Conservation (phyloP, 1,284 basidiomycete genomes). For the Rhodotorula sp. region DNA sequence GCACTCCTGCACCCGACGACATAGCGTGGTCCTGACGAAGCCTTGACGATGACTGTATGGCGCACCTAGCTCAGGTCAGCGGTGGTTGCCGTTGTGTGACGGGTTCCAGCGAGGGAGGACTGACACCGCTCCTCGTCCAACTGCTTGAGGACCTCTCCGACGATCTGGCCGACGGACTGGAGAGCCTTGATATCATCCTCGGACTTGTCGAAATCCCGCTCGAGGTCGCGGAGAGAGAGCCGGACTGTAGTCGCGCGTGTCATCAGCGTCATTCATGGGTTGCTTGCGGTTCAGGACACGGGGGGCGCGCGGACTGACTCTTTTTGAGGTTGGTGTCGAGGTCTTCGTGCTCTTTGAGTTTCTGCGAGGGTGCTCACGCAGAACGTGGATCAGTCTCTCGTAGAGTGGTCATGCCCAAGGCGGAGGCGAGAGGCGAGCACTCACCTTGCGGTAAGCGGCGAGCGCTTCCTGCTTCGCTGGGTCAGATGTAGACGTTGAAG, state of each 20-base stretch:
- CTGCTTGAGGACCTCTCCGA: slow-evolving; percentile 98
- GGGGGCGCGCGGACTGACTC: slow-evolving; percentile 57
- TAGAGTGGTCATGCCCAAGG: not conserved
- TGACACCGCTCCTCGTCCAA: slow-evolving; percentile 95
- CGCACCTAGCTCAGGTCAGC: not conserved
- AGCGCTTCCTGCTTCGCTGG: slow-evolving; percentile 51
- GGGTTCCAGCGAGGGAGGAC: slow-evolving; percentile 47
- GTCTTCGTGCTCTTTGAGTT: slow-evolving; percentile 83
- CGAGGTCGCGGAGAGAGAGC: slow-evolving; percentile 67
- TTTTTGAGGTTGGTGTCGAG: slow-evolving; percentile 82
- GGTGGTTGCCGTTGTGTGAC: too few species aligned
- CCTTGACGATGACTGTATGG: slow-evolving; percentile 90
- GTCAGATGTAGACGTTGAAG: slow-evolving; percentile 13
- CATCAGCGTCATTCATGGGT: slow-evolving; percentile 11
- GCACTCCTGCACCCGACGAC: slow-evolving; percentile 98
- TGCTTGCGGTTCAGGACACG: too few species aligned
- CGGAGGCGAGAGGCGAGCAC: not conserved
- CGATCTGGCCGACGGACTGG: slow-evolving; percentile 98
- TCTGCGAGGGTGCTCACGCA: slow-evolving; percentile 55
- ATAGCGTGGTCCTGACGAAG: slow-evolving; percentile 96
- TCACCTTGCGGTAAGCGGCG: slow-evolving; percentile 51
- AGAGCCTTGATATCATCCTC: slow-evolving; percentile 99
- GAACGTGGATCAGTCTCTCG: not conserved
- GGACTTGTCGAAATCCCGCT: slow-evolving; percentile 89
- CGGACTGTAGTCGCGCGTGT: slow-evolving; percentile 25